phyloP scores from a whole-genome alignment of 2,329 filamentous ascomycete species.

The Hypoxylon sp. region DNA sequence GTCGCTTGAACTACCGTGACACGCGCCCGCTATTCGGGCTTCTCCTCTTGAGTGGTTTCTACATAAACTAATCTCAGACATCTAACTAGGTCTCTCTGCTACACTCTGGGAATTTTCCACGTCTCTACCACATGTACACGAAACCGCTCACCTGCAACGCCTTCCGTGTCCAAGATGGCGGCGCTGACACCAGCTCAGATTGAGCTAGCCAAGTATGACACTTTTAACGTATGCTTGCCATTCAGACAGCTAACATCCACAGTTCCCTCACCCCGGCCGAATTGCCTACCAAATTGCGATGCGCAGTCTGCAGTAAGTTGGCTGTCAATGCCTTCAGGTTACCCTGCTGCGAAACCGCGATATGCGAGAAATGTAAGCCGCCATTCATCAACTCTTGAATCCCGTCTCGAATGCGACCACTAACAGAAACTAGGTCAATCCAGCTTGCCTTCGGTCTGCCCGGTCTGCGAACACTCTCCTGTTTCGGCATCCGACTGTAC shows the following conservation, averaged over 20 bases:
- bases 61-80: slow-evolving; percentile 16
- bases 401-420: slow-evolving; percentile 23
- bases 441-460: slow-evolving; percentile 83
- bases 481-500: slow-evolving; percentile 89
- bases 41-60: slow-evolving; percentile 10
- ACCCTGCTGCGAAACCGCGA: slow-evolving; percentile 94
- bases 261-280: slow-evolving; percentile 86
- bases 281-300: slow-evolving; percentile 96
- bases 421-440: slow-evolving; percentile 75
- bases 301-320: slow-evolving; percentile 91
- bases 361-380: slow-evolving; percentile 87
- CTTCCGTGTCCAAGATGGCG: slow-evolving; percentile 50
- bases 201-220: slow-evolving; percentile 70
- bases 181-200: slow-evolving; percentile 66
- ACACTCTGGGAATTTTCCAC: slow-evolving; percentile 15
- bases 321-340: slow-evolving; percentile 92
- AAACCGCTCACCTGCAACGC: slow-evolving; percentile 26
- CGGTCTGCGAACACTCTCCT: slow-evolving; percentile 92
- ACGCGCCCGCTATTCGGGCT: slow-evolving; percentile 26
- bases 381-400: slow-evolving; percentile 14
- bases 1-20: slow-evolving; percentile 16
- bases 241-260: slow-evolving; percentile 31
- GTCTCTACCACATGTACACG: slow-evolving; percentile 43
- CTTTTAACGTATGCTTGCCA: neutral
- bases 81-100: slow-evolving; percentile 18